phyloP scores from a whole-genome alignment of 352 stramenopile species.

The Nothophytophthora sp. region DNA sequence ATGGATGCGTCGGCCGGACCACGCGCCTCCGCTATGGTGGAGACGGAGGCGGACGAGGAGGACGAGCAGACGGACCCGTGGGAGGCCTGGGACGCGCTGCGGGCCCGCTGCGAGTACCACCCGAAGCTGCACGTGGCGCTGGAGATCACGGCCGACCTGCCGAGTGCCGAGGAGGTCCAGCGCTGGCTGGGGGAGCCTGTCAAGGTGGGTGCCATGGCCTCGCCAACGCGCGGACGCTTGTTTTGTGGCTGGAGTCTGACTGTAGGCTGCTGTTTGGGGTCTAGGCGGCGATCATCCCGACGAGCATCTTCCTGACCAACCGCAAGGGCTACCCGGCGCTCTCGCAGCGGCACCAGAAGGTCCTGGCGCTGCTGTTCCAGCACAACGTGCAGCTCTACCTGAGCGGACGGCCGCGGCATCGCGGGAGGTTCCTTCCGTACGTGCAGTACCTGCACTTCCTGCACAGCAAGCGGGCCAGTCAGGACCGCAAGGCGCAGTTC shows the following conservation, averaged over 20 bases:
- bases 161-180: constrained; percentile 58
- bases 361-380: constrained; percentile 70
- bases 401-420: constrained; percentile 71
- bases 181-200: constrained; percentile 91
- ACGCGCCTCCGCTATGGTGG: constrained; percentile 23
- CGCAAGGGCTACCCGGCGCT: constrained; percentile 95
- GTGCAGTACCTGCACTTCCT: constrained; percentile 97
- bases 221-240: neutral
- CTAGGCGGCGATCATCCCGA: constrained; percentile 87
- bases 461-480: constrained; percentile 49
- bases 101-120: constrained; percentile 84
- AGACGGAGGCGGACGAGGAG: constrained; percentile 23
- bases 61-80: constrained; percentile 50
- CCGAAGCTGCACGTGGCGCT: constrained; percentile 82
- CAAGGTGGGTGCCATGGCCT: constrained; percentile 23
- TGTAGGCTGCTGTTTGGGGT: constrained; percentile 12
- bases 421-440: constrained; percentile 78
- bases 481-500: constrained; percentile 87
- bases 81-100: constrained; percentile 82
- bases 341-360: constrained; percentile 91
- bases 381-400: constrained; percentile 90
- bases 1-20: constrained; percentile 14
- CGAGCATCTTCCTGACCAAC: constrained; percentile 95
- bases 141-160: constrained; percentile 85
- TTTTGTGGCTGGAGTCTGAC: neutral